These are phyloP conservation scores for Blastomyces silverae DNA, from an alignment of 2,329 filamentous ascomycete species.

Conservation along the genomic window DNA sequence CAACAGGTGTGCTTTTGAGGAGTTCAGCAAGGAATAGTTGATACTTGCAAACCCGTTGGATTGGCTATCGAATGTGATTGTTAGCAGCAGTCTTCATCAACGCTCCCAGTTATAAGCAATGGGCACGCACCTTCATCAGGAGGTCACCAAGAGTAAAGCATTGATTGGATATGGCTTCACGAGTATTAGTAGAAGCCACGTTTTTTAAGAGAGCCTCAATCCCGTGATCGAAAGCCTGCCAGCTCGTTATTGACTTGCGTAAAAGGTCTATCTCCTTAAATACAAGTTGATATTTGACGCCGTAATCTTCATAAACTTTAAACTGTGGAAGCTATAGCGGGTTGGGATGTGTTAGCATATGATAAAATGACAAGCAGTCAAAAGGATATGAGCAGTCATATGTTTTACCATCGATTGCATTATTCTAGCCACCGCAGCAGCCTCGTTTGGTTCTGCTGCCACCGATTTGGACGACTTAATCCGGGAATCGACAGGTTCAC, in stretches of 20 bases:
- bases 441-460: slow-evolving; percentile 48
- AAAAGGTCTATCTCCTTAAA: slow-evolving; percentile 66
- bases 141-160: slow-evolving; percentile 78
- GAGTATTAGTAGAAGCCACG: slow-evolving; percentile 61
- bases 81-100: slow-evolving; percentile 12
- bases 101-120: slow-evolving; percentile 14
- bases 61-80: slow-evolving; percentile 54
- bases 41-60: slow-evolving; percentile 88
- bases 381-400: background rate
- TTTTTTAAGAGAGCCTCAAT: slow-evolving; percentile 75
- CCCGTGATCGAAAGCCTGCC: slow-evolving; percentile 75
- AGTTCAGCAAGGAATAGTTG: slow-evolving; percentile 80
- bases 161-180: slow-evolving; percentile 59
- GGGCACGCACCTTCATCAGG: slow-evolving; percentile 67
- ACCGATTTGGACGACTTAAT: slow-evolving; percentile 37
- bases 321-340: slow-evolving; percentile 65
- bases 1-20: slow-evolving; percentile 71
- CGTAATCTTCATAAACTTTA: slow-evolving; percentile 85
- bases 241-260: slow-evolving; percentile 62
- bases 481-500: slow-evolving; percentile 26
- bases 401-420: slow-evolving; percentile 47
- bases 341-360: slow-evolving; percentile 41
- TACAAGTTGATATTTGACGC: slow-evolving; percentile 81
- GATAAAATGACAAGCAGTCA: no score
- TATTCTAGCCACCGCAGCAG: slow-evolving; percentile 48